Percentiles rank a stretch among this genome's conserved stretches.
These are phyloP conservation scores for Xylaria sp. DNA, from an alignment of 2,329 filamentous ascomycete species.

Conservation along the genomic window DNA sequence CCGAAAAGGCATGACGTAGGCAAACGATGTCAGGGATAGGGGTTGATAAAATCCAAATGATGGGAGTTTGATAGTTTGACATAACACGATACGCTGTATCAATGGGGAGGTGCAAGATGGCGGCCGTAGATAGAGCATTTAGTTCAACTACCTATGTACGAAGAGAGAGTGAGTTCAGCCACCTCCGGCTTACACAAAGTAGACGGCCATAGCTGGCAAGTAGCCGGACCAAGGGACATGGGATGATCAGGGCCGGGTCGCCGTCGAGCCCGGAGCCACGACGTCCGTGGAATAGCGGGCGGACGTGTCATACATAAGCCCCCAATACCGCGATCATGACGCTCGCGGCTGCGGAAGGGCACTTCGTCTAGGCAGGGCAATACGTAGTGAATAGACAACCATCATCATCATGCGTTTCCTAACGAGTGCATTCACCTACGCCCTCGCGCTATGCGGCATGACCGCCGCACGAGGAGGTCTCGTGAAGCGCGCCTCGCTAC, in stretches of 20 bases:
- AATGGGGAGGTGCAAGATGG: no score
- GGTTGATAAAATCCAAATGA: no score
- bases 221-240: neutral
- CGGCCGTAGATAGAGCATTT: no score
- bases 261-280: slow-evolving; percentile 8
- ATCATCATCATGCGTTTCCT: slow-evolving; percentile 20
- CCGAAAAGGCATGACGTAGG: neutral
- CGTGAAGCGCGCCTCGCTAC: slow-evolving; percentile 29
- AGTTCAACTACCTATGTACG: no score
- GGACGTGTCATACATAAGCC: slow-evolving; percentile 1
- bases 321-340: neutral
- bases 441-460: slow-evolving; percentile 26
- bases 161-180: no score
- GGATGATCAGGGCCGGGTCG: neutral
- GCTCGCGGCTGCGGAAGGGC: neutral
- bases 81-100: neutral
- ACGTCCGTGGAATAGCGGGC: slow-evolving; percentile 9
- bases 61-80: neutral
- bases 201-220: neutral
- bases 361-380: neutral
- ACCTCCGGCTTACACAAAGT: neutral
- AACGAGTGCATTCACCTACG: slow-evolving; percentile 2
- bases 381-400: neutral
- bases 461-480: slow-evolving; percentile 13
- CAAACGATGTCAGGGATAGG: neutral